Base-by-base conservation (phyloP, 176 grass and related monocot genomes). In the Tillandsia leiboldiana region DNA sequence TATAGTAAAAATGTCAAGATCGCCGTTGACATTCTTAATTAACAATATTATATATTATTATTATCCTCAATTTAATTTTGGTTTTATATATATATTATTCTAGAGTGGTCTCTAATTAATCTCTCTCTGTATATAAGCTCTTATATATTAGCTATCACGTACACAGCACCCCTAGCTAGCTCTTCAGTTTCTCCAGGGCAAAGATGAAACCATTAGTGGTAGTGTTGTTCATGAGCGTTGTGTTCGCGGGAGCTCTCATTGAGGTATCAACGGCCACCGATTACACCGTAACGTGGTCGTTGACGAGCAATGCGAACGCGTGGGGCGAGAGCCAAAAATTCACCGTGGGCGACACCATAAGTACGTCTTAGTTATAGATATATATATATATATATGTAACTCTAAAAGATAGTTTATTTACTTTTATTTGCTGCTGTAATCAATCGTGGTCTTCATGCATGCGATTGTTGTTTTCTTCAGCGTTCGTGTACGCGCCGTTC, bases 401-500 rank as follows among this genome's bases (percentile, higher is more conserved):
- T 24, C 24, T 1, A 24, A 24, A 24, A 24, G 24, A 24, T 24
- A 24, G 0, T 24, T 24, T 24, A 1, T 24, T 24, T 24, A 24
- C 24, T 24, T 24, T 24, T 24, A 24, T 24, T 24, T 24, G 24
- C 24, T 24, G 24, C 1, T 24, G 24, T 24, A 24, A 24, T 24
- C 24, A 24, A 24, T 24, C 24, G 24, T 24, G 24, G 1, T 24
- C 24, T 24, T 24, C 24, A 24, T 33, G 29, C 29, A 33, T 33
- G 29, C 29, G 3, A 33, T 33, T 5, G 29, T 33, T 17, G 15
- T 22, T 17, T 2, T 20, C n/a, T 54, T 57, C 70, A 91, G 84
- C 66, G 24, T 91, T 91, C 81, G 71, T 53, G 1, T 91, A 91
- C 73, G 2, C 9, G 29, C 2, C 66, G 12, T 73, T 63, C 26